Evolutionary conservation across 768 basidiomycete species (phyloP).

Genomic region (Agaricus sinodeliciosus): DNA sequence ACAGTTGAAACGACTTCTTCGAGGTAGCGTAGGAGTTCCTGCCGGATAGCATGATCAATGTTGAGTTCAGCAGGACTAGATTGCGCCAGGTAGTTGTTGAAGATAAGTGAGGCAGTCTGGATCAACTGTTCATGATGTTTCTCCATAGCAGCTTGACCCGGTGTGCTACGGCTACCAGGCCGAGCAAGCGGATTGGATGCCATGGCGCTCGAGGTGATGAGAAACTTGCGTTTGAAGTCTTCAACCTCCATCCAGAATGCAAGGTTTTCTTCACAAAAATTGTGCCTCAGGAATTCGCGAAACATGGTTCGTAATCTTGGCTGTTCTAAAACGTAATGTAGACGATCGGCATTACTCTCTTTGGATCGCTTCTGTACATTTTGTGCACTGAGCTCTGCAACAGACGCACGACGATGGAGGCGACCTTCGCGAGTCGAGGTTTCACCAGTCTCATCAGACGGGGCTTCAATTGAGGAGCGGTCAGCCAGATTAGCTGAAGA

Average conservation of each 20-base stretch:
- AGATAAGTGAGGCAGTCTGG: conserved; percentile 89
- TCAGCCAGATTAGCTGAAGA: conserved; percentile 56
- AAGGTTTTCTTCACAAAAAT: conserved; percentile 98
- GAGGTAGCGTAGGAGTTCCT: conserved; percentile 90
- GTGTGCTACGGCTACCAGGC: conserved; percentile 40
- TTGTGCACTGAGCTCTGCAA: conserved; percentile 58
- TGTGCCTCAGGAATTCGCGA: conserved; percentile 88
- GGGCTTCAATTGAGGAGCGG: conserved; percentile 59
- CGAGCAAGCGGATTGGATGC: conserved; percentile 40
- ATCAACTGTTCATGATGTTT: conserved; percentile 93
- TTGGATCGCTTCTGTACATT: conserved; percentile 57
- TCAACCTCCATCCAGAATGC: conserved; percentile 96
- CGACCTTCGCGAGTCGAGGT: conserved; percentile 41
- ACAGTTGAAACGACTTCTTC: conserved; percentile 79
- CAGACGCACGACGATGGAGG: conserved; percentile 73
- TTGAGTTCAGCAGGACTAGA: conserved; percentile 95
- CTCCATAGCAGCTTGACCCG: conserved; percentile 90
- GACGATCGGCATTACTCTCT: conserved; percentile 88
- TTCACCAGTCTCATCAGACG: conserved; percentile 25
- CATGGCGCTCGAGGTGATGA: conserved; percentile 88
- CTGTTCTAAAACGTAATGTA: conserved; percentile 90
- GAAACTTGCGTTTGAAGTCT: conserved; percentile 95
- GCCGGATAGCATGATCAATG: conserved; percentile 94
- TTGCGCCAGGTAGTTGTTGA: conserved; percentile 92
- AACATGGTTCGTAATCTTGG: conserved; percentile 84